Percentiles rank a stretch among this genome's conserved stretches.
These are phyloP conservation scores for Cercospora sp. DNA, from an alignment of 2,329 filamentous ascomycete species.

Conservation along the genomic window DNA sequence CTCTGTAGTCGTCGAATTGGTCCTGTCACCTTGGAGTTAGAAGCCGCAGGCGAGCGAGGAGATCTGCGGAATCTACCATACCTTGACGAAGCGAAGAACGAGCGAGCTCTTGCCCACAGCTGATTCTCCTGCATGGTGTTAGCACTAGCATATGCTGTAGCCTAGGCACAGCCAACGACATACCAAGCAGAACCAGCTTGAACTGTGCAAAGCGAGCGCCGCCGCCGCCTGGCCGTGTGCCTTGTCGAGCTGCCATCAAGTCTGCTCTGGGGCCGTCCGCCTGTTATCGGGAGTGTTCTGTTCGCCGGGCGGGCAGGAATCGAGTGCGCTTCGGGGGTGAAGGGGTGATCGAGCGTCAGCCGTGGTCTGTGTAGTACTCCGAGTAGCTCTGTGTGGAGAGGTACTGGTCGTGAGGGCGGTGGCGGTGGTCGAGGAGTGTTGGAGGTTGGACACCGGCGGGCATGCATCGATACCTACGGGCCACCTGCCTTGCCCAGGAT, in stretches of 20 bases:
- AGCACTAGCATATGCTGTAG: constrained; percentile 40
- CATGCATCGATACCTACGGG: background rate
- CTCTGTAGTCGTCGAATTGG: constrained; percentile 98
- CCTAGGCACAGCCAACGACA: constrained; percentile 35
- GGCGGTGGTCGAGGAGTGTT: background rate
- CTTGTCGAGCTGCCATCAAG: constrained; percentile 81
- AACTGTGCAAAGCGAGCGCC: constrained; percentile 91
- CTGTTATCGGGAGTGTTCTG: background rate
- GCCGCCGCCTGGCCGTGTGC: constrained; percentile 60
- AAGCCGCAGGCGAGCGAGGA: background rate
- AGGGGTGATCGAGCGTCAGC: background rate
- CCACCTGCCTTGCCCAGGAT: background rate
- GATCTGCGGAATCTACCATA: constrained; percentile 44
- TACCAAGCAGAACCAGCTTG: constrained; percentile 96
- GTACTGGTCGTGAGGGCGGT: background rate
- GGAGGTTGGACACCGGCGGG: constrained; percentile 1
- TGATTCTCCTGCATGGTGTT: constrained; percentile 72
- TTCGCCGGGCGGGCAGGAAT: background rate
- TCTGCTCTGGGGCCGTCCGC: constrained; percentile 8
- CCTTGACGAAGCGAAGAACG: constrained; percentile 97
- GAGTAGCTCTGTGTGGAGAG: background rate
- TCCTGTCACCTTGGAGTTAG: constrained; percentile 59
- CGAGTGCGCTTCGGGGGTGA: background rate
- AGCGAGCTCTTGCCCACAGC: constrained; percentile 99
- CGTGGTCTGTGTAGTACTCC: background rate